Conservation (phyloP, 176 grass and related monocot genomes). For the bread wheat (Triticum aestivum) region DNA sequence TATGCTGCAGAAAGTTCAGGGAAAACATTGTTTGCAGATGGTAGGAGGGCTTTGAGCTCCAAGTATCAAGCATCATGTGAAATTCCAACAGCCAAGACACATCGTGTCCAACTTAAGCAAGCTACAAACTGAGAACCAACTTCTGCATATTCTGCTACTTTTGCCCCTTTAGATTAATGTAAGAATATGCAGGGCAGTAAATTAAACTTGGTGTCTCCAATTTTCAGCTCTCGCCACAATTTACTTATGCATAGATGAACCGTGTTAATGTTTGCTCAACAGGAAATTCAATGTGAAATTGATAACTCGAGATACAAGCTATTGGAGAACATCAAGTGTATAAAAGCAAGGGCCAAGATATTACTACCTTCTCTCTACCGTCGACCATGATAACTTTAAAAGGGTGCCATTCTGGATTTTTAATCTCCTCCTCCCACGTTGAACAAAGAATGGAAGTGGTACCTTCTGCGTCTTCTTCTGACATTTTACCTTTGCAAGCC, state of each 20-base stretch:
- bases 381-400: slow-evolving; percentile 42
- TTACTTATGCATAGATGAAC: not conserved
- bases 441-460: slow-evolving; percentile 35
- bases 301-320: not conserved
- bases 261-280: not conserved
- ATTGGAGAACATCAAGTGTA: not conserved
- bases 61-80: not conserved
- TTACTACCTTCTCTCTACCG: slow-evolving; percentile 37
- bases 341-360: not conserved
- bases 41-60: too few species aligned
- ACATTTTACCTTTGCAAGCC: slow-evolving; percentile 40
- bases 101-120: not conserved
- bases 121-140: not conserved
- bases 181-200: not conserved
- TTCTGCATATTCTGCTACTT: not conserved
- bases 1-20: not conserved
- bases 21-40: too few species aligned
- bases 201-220: not conserved
- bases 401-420: slow-evolving; percentile 59
- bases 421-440: slow-evolving; percentile 57
- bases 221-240: not conserved
- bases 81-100: not conserved
- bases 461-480: slow-evolving; percentile 34
- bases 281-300: not conserved
- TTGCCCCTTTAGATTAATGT: not conserved